Evolutionary conservation across 352 stramenopile genomes (phyloP), one percentile per base, ranked within the genome.

Genomic region (Phytophthora capsici): DNA sequence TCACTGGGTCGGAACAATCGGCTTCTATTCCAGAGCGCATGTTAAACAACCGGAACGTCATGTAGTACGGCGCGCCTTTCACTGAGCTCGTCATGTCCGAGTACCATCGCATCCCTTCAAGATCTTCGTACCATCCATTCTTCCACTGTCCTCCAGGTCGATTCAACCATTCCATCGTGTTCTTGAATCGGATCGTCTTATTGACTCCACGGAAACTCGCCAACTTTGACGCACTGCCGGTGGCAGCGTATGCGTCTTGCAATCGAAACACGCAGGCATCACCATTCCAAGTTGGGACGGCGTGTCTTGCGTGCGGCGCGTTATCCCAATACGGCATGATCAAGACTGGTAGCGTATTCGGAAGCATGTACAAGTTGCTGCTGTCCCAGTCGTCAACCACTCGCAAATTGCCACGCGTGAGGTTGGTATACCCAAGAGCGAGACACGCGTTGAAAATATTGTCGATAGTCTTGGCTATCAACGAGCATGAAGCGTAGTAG

Each of bases 251-350:
- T 2, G 30, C 34, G 36, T 57, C 40, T 57, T 57, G 48, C 37
- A 74, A 37, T 5, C 54, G 66, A 57, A 69, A 65, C 38, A 66
- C 53, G 19, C 69, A 76, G 3, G 69, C 40, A 20, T 57, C 60
- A 25, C 77, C 77, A 50, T 75, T 68, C 32, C 23, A 57, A 4
- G 67, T 70, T 2, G 77, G 75, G 1, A 86, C 36, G 1, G 36
- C 67, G n/a, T 72, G 79, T 13, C 69, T 69, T 12, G 34, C 28
- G 8, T 51, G 43, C 0, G 54, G 13, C 0, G 50, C 43, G 40
- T 84, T 82, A 25, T 86, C 79, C 55, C 49, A 74, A 50, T 59
- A 82, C 5, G 79, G 77, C 40, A 86, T 51, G 14, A 77, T 70
- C 3, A 85, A 38, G 44, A 87, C 52, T 2, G 78, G 78, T 10